These are phyloP conservation scores for Nepenthes alata DNA, from an alignment of 179 eudicot species.

Conservation along the genomic window DNA sequence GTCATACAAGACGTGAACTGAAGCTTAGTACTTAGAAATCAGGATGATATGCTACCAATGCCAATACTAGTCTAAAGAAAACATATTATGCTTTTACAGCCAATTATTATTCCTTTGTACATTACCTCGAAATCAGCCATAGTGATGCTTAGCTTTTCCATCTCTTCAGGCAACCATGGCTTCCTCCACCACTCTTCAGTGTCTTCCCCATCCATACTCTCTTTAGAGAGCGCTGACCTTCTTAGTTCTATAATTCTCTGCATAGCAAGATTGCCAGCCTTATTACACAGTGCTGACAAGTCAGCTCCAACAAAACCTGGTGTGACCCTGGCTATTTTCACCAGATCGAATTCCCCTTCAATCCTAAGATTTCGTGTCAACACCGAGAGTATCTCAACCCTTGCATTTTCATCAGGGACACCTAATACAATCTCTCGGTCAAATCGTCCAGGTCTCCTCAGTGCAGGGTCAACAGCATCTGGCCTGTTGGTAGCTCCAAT, in stretches of 20 bases:
- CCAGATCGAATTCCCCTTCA: slow-evolving; percentile 68
- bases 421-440: slow-evolving; percentile 68
- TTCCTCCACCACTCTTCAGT: slow-evolving; percentile 62
- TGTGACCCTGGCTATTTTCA: slow-evolving; percentile 60
- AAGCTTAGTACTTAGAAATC: too few relatives aligned
- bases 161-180: slow-evolving; percentile 63
- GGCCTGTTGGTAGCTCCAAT: slow-evolving; percentile 95
- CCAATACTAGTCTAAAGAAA: too few relatives aligned
- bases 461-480: slow-evolving; percentile 78
- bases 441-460: slow-evolving; percentile 84
- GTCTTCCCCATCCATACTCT: slow-evolving; percentile 19
- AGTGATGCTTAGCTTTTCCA: slow-evolving; percentile 47
- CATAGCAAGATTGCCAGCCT: slow-evolving; percentile 92
- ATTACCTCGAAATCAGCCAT: slow-evolving; percentile 91
- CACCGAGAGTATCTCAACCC: slow-evolving; percentile 61
- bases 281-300: slow-evolving; percentile 54
- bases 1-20: too few relatives aligned
- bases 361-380: slow-evolving; percentile 50
- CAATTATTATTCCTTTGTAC: not conserved
- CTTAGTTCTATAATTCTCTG: slow-evolving; percentile 57
- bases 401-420: slow-evolving; percentile 78
- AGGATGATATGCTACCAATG: too few relatives aligned
- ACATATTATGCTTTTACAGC: too few relatives aligned
- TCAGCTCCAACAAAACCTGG: slow-evolving; percentile 97
- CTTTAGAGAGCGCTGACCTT: slow-evolving; percentile 30